Conservation (phyloP, 192 early-diverging fungal genomes). For the Dimargaris cristalligena region DNA sequence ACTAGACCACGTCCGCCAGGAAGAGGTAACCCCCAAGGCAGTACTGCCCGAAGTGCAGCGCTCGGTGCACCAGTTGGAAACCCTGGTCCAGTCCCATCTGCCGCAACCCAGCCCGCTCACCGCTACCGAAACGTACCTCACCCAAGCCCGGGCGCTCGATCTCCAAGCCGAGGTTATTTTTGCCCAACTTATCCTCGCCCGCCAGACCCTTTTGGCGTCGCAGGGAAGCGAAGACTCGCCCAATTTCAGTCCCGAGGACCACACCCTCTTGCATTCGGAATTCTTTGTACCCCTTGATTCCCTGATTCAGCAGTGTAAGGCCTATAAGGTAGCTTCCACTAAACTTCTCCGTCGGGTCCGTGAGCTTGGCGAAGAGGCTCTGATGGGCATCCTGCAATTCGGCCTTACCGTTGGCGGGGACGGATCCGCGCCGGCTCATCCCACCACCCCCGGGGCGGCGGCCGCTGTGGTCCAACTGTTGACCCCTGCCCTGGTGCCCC, state of each 20-base stretch:
- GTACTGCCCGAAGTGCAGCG: slow-evolving; percentile 48
- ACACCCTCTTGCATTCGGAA: slow-evolving; percentile 13
- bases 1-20: slow-evolving; percentile 58
- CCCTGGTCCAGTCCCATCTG: slow-evolving; percentile 45
- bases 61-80: slow-evolving; percentile 45
- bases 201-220: slow-evolving; percentile 18
- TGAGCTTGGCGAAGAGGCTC: slow-evolving; percentile 24
- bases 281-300: slow-evolving; percentile 23
- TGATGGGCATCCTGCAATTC: slow-evolving; percentile 8
- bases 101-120: slow-evolving; percentile 22
- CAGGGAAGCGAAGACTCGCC: background rate
- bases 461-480: background rate
- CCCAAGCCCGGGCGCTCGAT: slow-evolving; percentile 33
- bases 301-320: slow-evolving; percentile 23
- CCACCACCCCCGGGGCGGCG: background rate
- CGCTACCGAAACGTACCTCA: slow-evolving; percentile 34
- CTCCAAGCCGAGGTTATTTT: slow-evolving; percentile 46
- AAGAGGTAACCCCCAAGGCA: slow-evolving; percentile 54
- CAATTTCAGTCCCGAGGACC: slow-evolving; percentile 13
- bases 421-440: background rate
- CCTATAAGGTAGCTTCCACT: slow-evolving; percentile 38
- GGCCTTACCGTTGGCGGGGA: background rate
- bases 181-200: slow-evolving; percentile 29
- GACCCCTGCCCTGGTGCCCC: background rate
- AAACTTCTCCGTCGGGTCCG: slow-evolving; percentile 48